Conservation (phyloP, 768 basidiomycete genomes). For the Dendrothele bispora region DNA sequence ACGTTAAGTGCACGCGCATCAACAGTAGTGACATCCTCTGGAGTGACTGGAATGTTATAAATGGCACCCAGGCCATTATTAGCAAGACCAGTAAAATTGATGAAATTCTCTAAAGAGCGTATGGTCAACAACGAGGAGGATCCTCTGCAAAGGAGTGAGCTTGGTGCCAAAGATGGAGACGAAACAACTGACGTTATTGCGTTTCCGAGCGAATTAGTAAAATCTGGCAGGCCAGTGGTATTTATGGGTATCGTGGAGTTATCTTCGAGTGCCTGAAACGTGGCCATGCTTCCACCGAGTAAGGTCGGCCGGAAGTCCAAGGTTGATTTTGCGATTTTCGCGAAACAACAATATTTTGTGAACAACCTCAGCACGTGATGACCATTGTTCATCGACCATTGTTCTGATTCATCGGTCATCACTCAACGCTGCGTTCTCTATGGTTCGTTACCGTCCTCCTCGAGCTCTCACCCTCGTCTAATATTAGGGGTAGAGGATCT, state of each 20-base stretch:
- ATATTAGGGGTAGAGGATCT: too few species aligned
- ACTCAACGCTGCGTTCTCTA: too few species aligned
- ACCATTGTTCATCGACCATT: too few species aligned
- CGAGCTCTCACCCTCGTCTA: too few species aligned
- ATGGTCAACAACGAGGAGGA: conserved; percentile 5
- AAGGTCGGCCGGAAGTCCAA: too few species aligned
- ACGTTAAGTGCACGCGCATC: neutral
- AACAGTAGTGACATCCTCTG: neutral
- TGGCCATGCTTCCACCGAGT: conserved; percentile 3
- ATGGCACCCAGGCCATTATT: neutral
- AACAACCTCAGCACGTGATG: too few species aligned
- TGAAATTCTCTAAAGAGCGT: neutral
- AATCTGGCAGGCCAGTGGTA: neutral
- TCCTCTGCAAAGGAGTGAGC: neutral
- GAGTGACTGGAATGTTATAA: conserved; percentile 1
- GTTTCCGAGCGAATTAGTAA: neutral
- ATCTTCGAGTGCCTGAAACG: neutral
- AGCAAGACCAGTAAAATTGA: conserved; percentile 4
- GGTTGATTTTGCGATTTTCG: too few species aligned
- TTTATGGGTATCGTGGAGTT: neutral
- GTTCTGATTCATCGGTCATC: too few species aligned
- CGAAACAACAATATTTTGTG: too few species aligned
- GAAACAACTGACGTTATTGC: neutral
- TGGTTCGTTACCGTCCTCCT: too few species aligned
- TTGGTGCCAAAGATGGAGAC: too few species aligned